Evolutionary conservation across 2,329 filamentous ascomycete species (phyloP), one percentile per base, ranked within the genome.

Genomic region (Bretziella fagacearum): DNA sequence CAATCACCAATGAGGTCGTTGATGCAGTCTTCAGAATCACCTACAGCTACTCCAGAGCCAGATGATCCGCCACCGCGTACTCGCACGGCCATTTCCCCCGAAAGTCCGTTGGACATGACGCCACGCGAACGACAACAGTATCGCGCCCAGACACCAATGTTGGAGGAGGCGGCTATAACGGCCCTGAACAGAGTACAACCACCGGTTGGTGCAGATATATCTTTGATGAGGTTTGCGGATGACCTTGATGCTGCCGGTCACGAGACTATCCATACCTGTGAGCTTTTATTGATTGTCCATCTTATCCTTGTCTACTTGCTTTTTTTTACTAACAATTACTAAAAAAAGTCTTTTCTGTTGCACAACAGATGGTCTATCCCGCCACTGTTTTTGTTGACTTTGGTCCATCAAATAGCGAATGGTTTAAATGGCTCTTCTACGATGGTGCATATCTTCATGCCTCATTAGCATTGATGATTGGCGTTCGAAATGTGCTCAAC

Each of bases 301-400:
- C 11, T 11, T 13, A 26, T 46, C 6, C 13, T 37, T 18, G 22
- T 8, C 2, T n/a, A 22, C 22, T 43, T 36, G 36, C 17, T 18
- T 17, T 43, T 27, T 43, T 20, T 36, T 44, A 49, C n/a, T n/a
- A n/a, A n/a, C n/a, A n/a, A n/a, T n/a, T n/a, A n/a, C n/a, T n/a
- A n/a, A n/a, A n/a, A n/a, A n/a, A n/a, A n/a, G 47, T 47, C 44
- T 50, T 50, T 40, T 44, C 44, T 2, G 48, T 50, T 4, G 48
- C 48, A 8, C 48, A 50, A 20, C 48, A 50, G 25, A 47, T 50
- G 29, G 44, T 50, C 7, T 50, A 50, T 26, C 48, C 48, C 7
- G 44, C 48, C 13, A 50, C 44, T 4, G 35, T 50, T 5, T 50
- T 50, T 44, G 48, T 50, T 20, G 48, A 50, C 33, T 50, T 50